Evolutionary conservation across 352 stramenopile genomes (phyloP).

Genomic region (Pythium utonaiense): DNA sequence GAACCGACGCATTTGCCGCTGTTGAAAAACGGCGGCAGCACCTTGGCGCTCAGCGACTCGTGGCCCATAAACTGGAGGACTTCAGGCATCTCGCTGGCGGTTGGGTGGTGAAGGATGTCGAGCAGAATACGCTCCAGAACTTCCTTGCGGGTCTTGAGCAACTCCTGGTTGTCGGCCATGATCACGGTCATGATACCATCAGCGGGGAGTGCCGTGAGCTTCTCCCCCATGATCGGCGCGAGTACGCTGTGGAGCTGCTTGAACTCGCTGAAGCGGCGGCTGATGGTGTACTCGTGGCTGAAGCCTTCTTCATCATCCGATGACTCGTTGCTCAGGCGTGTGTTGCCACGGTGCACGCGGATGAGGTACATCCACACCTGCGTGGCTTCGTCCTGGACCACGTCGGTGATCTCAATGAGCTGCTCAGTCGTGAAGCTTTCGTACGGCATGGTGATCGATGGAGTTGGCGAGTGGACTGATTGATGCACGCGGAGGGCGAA

Average conservation of each 20-base stretch:
- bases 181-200: conserved; percentile 74
- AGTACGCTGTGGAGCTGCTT: conserved; percentile 65
- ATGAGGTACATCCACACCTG: conserved; percentile 71
- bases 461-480: neutral
- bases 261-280: conserved; percentile 71
- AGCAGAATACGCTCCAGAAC: conserved; percentile 51
- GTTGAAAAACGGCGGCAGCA: conserved; percentile 40
- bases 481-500: neutral
- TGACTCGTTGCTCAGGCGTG: conserved; percentile 17
- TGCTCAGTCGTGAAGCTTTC: conserved; percentile 73
- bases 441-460: conserved; percentile 53
- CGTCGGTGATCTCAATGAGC: conserved; percentile 59
- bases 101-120: conserved; percentile 52
- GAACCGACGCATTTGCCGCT: conserved; percentile 56
- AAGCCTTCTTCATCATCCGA: conserved; percentile 33
- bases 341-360: conserved; percentile 50
- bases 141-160: conserved; percentile 59
- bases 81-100: conserved; percentile 61
- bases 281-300: conserved; percentile 63
- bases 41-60: conserved; percentile 44
- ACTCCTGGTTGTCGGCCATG: conserved; percentile 62
- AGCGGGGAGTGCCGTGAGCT: conserved; percentile 54
- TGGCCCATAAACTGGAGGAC: conserved; percentile 64
- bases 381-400: conserved; percentile 60
- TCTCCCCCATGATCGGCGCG: conserved; percentile 50